A percentile compares a stretch with the other conserved stretches of the same genome.
These are phyloP conservation scores for Stachybotrys chartarum DNA, from an alignment of 2,329 filamentous ascomycete genomes.

Conservation along the genomic window DNA sequence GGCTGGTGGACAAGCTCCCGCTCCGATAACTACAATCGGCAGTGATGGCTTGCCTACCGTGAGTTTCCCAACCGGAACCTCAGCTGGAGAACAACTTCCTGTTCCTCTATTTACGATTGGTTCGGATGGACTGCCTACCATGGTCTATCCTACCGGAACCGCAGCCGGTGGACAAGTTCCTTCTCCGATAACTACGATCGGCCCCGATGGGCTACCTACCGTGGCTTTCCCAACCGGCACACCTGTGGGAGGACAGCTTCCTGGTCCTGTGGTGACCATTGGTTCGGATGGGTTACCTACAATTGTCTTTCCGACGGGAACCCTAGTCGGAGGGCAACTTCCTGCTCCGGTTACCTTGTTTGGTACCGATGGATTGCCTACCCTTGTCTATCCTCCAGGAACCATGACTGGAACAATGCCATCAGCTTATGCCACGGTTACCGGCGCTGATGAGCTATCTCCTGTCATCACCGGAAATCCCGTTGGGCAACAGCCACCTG, in stretches of 20 bases:
- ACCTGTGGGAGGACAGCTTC: slow-evolving; percentile 1
- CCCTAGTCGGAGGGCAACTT: neutral
- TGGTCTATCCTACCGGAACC: slow-evolving; percentile 18
- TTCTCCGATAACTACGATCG: slow-evolving; percentile 8
- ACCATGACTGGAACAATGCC: neutral
- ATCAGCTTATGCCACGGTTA: neutral
- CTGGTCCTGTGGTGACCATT: neutral
- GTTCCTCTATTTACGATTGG: slow-evolving; percentile 5
- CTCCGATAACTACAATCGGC: slow-evolving; percentile 9
- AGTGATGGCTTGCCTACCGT: slow-evolving; percentile 18
- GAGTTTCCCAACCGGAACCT: slow-evolving; percentile 12
- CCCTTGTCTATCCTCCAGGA: neutral
- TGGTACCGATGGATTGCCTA: neutral
- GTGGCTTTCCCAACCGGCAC: slow-evolving; percentile 15
- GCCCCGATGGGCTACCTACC: slow-evolving; percentile 18
- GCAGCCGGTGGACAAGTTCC: no score
- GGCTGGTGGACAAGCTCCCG: neutral
- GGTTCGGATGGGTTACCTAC: slow-evolving; percentile 14
- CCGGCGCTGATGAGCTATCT: neutral
- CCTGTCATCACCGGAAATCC: neutral
- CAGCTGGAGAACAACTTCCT: no score
- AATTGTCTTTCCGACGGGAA: neutral
- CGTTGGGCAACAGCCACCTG: neutral
- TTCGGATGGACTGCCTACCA: slow-evolving; percentile 11
- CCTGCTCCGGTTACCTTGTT: neutral